phyloP scores from a whole-genome alignment of 306 rosid genomes.

The Gillenia trifoliata region DNA sequence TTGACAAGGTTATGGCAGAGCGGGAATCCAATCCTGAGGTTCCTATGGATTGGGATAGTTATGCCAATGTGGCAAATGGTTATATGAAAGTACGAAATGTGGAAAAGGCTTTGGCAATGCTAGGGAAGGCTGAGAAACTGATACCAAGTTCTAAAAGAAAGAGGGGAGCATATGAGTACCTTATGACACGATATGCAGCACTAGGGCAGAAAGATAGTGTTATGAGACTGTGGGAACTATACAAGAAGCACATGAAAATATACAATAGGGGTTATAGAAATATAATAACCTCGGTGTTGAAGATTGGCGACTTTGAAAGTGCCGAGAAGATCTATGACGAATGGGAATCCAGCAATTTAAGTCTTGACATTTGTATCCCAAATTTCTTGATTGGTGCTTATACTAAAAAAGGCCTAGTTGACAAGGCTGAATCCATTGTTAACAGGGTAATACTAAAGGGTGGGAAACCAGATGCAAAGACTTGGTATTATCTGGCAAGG shows the following conservation, averaged over 20 bases:
- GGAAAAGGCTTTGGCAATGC: conserved; percentile 23
- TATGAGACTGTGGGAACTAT: conserved; percentile 22
- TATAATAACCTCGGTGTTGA: conserved; percentile 14
- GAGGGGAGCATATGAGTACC: conserved; percentile 4
- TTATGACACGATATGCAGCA: conserved; percentile 20
- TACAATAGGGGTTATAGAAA: conserved; percentile 11
- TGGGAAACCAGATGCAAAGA: not conserved
- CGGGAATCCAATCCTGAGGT: conserved; percentile 6
- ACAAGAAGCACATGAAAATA: not conserved
- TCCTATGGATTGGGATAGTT: conserved; percentile 4
- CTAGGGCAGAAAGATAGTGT: conserved; percentile 28
- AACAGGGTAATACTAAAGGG: conserved; percentile 3
- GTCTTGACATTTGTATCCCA: conserved; percentile 19
- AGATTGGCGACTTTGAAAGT: conserved; percentile 20
- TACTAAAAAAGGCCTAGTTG: conserved; percentile 20
- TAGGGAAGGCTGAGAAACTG: conserved; percentile 21
- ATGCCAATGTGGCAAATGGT: conserved; percentile 14
- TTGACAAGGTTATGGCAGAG: conserved; percentile 3
- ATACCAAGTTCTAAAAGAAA: not conserved
- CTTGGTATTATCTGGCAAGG: conserved; percentile 11
- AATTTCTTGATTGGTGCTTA: conserved; percentile 18
- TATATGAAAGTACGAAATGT: conserved; percentile 12
- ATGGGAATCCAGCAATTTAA: conserved; percentile 23
- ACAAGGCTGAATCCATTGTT: conserved; percentile 22
- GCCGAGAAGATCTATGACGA: conserved; percentile 31